Evolutionary conservation across 169 alveolate species (phyloP).

Genomic region (Plasmodium chabaudi): DNA sequence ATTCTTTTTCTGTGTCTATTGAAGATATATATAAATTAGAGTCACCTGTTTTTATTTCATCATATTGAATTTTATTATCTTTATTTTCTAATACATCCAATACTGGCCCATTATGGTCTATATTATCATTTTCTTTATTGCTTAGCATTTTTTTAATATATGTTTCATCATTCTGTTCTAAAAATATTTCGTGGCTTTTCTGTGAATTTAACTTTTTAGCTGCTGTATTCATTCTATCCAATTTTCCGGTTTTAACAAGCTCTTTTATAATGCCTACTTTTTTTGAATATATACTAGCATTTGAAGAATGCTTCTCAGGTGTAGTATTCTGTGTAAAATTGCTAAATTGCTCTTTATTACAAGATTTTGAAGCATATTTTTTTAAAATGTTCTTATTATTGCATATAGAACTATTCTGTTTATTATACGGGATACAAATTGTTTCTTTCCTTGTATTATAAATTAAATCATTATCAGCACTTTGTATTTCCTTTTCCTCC

Average conservation of each 20-base stretch:
- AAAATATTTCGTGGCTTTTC: constrained; percentile 5
- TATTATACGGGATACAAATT: neutral
- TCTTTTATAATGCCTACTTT: neutral
- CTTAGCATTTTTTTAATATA: neutral
- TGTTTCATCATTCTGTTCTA: constrained; percentile 7
- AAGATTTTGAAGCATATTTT: constrained; percentile 1
- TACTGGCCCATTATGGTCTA: neutral
- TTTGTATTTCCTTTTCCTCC: neutral
- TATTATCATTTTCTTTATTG: neutral
- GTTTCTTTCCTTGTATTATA: neutral
- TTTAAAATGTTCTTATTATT: constrained; percentile 2
- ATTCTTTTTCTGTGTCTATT: neutral
- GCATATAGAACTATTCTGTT: constrained; percentile 7
- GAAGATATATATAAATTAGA: neutral
- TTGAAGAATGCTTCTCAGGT: neutral
- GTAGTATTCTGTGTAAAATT: neutral
- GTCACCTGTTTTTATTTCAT: neutral
- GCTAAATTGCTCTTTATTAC: neutral
- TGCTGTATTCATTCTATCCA: neutral
- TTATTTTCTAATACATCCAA: neutral
- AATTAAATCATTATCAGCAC: neutral
- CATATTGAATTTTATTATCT: neutral
- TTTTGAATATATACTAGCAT: neutral
- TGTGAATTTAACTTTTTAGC: neutral
- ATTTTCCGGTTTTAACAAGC: neutral